Conservation (phyloP, 2,329 filamentous ascomycete genomes). For the Aspergillus latus region DNA sequence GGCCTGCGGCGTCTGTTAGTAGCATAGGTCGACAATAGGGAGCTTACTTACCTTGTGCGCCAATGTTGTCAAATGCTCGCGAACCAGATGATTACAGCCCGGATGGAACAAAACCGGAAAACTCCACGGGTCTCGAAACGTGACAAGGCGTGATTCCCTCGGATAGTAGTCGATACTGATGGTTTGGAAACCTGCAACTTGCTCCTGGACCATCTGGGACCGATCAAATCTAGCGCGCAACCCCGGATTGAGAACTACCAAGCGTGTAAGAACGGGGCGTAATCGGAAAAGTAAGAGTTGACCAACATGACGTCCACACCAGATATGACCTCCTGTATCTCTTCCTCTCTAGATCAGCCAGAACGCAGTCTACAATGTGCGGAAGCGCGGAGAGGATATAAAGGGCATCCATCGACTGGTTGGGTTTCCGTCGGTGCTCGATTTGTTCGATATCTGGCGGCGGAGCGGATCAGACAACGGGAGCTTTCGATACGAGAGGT, state of each 20-base stretch:
- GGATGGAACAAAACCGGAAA: slow-evolving; percentile 93
- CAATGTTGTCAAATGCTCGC: slow-evolving; percentile 76
- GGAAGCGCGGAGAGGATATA: slow-evolving; percentile 85
- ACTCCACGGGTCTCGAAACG: slow-evolving; percentile 92
- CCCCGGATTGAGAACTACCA: slow-evolving; percentile 64
- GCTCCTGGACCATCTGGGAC: slow-evolving; percentile 66
- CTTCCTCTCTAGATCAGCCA: slow-evolving; percentile 84
- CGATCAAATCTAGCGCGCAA: slow-evolving; percentile 73
- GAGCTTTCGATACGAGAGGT: neutral
- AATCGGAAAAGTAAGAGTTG: slow-evolving; percentile 11
- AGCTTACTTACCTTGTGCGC: slow-evolving; percentile 72
- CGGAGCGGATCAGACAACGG: slow-evolving; percentile 17
- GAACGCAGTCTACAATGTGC: slow-evolving; percentile 88
- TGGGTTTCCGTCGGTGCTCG: slow-evolving; percentile 77
- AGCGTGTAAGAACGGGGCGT: slow-evolving; percentile 22
- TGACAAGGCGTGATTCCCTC: slow-evolving; percentile 85
- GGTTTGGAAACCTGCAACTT: slow-evolving; percentile 77
- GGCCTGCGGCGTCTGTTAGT: slow-evolving; percentile 54
- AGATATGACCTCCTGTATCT: slow-evolving; percentile 78
- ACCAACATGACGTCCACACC: slow-evolving; percentile 74
- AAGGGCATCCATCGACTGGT: slow-evolving; percentile 89
- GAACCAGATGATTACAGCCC: slow-evolving; percentile 78
- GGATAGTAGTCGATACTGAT: slow-evolving; percentile 88
- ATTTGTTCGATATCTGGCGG: slow-evolving; percentile 84
- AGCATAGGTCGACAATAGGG: slow-evolving; percentile 19